These are phyloP conservation scores for Psidium guajava DNA, from an alignment of 345 rosid species.

Conservation along the genomic window DNA sequence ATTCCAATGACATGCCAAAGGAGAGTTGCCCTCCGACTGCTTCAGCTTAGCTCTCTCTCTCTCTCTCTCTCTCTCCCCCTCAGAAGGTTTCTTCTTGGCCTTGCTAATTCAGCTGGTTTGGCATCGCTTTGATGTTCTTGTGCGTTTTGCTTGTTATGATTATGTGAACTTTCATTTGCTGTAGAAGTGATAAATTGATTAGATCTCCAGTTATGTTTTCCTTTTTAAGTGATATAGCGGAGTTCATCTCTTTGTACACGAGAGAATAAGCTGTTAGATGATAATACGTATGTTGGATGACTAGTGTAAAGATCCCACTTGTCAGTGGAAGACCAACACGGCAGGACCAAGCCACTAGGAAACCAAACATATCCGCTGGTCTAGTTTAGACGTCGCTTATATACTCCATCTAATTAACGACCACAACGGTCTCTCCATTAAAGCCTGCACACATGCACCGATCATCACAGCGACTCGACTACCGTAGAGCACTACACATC, in stretches of 20 bases:
- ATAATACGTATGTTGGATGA: not conserved
- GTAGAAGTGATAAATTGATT: not conserved
- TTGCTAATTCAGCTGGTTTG: not conserved
- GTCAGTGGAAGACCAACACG: not conserved
- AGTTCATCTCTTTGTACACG: not conserved
- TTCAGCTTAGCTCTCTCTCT: not conserved
- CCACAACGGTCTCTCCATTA: not conserved
- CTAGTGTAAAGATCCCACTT: not conserved
- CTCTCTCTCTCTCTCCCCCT: not conserved
- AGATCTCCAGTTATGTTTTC: not conserved
- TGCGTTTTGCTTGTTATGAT: not conserved
- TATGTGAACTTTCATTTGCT: not conserved
- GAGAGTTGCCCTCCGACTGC: constrained; percentile 36
- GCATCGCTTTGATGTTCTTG: not conserved
- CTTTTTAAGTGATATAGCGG: not conserved
- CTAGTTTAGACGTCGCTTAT: not conserved
- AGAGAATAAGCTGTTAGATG: not conserved
- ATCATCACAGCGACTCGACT: not conserved
- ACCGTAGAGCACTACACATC: not conserved
- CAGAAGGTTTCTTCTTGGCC: not conserved
- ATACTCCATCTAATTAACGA: not conserved
- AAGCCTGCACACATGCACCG: not conserved
- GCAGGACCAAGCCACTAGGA: not conserved
- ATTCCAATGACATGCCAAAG: constrained; percentile 29
- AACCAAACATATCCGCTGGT: not conserved